Percentiles rank a stretch among this genome's conserved stretches.
phyloP scores from a whole-genome alignment of 805 yeast genomes.

The Pichia paraexigua region DNA sequence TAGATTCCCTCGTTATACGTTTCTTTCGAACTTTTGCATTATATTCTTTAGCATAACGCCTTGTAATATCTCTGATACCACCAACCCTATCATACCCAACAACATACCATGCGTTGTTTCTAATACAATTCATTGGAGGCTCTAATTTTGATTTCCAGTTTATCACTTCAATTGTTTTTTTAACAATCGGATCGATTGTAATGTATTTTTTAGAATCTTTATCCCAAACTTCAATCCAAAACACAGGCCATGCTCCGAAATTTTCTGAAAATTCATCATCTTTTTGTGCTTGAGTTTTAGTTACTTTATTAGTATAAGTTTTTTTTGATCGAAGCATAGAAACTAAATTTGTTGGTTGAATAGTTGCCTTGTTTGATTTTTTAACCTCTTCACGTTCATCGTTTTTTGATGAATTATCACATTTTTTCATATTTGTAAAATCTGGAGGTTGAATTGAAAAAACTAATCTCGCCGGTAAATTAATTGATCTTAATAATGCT shows the following conservation, averaged over 20 bases:
- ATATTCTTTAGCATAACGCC: conserved; percentile 65
- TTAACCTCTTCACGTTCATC: conserved; percentile 9
- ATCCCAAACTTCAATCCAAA: conserved; percentile 96
- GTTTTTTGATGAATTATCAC: conserved; percentile 1
- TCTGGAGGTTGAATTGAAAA: conserved; percentile 90
- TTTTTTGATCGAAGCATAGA: conserved; percentile 22
- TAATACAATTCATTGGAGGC: conserved; percentile 55
- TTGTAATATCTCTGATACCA: conserved; percentile 71
- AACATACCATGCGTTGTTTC: conserved; percentile 63
- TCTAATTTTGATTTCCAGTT: conserved; percentile 41
- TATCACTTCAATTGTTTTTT: conserved; percentile 54
- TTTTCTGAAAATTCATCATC: conserved; percentile 4
- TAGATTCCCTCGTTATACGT: conserved; percentile 54
- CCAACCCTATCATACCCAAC: conserved; percentile 65
- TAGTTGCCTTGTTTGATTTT: not conserved
- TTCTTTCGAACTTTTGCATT: conserved; percentile 72
- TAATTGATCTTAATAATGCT: conserved; percentile 60
- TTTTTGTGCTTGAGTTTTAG: not conserved
- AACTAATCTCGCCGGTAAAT: conserved; percentile 64
- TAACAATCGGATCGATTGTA: conserved; percentile 74
- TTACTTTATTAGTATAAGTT: conserved; percentile 13
- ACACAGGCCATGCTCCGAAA: conserved; percentile 48
- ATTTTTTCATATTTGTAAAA: conserved; percentile 38
- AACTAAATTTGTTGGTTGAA: conserved; percentile 9
- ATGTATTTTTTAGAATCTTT: conserved; percentile 63